Evolutionary conservation across 768 basidiomycete genomes (phyloP), one percentile per base, ranked within the genome.

Genomic region (Phlebiopsis flavidoalba): DNA sequence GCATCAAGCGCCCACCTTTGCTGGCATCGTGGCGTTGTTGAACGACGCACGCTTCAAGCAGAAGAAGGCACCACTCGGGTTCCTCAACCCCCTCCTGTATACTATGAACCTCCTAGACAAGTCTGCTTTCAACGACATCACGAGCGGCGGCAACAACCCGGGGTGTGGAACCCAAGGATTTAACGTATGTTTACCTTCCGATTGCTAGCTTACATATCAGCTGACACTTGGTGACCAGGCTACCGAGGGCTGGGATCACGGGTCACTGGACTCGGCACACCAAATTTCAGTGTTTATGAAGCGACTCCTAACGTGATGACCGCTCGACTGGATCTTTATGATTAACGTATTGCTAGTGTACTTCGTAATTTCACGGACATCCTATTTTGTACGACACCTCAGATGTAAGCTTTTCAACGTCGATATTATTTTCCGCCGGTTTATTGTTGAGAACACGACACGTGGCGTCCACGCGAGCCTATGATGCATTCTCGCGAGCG

Each of bases 1-100:
- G 84, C 85, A 0, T 69, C 87, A 0, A n/a, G 66, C 85, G 8
- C 89, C 88, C 1, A 77, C 86, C 0, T 85, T 91, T 60, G 79
- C 88, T 8, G 82, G 79, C 22, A 73, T 90, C 54, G 75, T 89
- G 15, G 78, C 87, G 3, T 77, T 50, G 49, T 12, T 50, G 14
- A 50, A 50, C 49, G 49, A 50, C 49, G 49, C 49, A 19, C 49
- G 49, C 21, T 3, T 50, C 14, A 12, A 50, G 21, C 3, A 31
- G 26, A 31, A 31, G 49, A 50, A 50, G 11, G 3, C 49, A 7
- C 14, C 49, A 15, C 19, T 50, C 3, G 49, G 49, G 26, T 50
- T 21, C 21, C 26, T 50, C 14, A 50, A 50, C 49, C 49, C 49
- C 11, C 21, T 50, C 21, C 11, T 50, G 14, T 50, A 50, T 19